phyloP scores from a whole-genome alignment of 257 asterid species.

The Handroanthus guayacan region DNA sequence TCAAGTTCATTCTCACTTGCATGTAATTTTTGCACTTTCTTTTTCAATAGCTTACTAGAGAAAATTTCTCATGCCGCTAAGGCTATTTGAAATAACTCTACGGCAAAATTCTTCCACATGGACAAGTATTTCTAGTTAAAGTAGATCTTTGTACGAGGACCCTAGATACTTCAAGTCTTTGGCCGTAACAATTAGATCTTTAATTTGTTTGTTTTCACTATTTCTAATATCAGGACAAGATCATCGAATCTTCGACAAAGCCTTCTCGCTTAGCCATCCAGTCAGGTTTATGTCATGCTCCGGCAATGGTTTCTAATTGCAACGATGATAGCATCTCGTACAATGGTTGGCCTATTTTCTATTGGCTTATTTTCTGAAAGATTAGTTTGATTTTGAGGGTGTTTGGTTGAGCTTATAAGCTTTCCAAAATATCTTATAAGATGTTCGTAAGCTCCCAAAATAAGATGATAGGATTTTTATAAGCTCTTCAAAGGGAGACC shows the following conservation, averaged over 20 bases:
- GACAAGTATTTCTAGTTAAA: not conserved
- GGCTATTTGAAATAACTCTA: not conserved
- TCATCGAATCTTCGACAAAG: constrained; percentile 53
- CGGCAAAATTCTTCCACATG: not conserved
- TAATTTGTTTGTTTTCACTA: not conserved
- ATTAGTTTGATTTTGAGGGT: constrained; percentile 19
- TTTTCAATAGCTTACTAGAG: not conserved
- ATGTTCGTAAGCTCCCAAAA: too few relatives aligned
- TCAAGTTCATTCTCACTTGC: constrained; percentile 1
- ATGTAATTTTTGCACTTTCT: too few relatives aligned
- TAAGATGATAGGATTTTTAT: too few relatives aligned
- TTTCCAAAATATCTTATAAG: too few relatives aligned
- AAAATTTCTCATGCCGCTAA: constrained; percentile 13
- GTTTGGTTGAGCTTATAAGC: too few relatives aligned
- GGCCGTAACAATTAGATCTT: not conserved
- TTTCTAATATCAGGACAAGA: constrained; percentile 58
- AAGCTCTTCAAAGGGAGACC: too few relatives aligned
- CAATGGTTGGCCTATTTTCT: constrained; percentile 57
- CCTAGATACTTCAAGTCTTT: too few relatives aligned
- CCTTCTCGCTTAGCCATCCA: constrained; percentile 61
- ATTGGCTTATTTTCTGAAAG: constrained; percentile 29
- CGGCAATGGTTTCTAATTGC: constrained; percentile 55
- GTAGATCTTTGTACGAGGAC: not conserved
- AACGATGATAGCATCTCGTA: constrained; percentile 51
- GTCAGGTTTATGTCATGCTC: constrained; percentile 55